These are phyloP conservation scores for Jatropha multifida DNA, from an alignment of 441 rosid species.

Conservation along the genomic window DNA sequence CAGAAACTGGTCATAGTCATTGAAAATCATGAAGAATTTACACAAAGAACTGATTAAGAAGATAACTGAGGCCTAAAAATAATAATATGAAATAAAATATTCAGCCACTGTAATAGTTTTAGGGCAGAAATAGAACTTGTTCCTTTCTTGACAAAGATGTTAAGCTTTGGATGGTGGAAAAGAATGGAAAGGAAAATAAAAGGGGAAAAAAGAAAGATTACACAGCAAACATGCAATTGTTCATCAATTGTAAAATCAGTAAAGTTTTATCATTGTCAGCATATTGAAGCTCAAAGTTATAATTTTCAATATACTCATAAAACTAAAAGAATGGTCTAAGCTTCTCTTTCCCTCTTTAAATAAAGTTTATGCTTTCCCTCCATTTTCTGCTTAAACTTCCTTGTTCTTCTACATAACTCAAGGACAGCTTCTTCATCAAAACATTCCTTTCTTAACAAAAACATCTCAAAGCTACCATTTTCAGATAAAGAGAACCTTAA, in stretches of 20 bases:
- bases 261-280: background rate
- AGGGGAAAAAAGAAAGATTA: background rate
- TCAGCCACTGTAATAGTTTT: background rate
- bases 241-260: background rate
- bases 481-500: slow-evolving; percentile 2
- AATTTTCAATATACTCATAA: background rate
- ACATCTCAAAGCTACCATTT: slow-evolving; percentile 8
- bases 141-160: background rate
- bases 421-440: slow-evolving; percentile 42
- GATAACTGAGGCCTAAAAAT: background rate
- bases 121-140: background rate
- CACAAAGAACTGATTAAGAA: background rate
- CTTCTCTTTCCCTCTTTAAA: slow-evolving; percentile 13
- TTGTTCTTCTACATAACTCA: slow-evolving; percentile 20
- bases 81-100: background rate
- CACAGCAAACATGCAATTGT: background rate
- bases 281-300: background rate
- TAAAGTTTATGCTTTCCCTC: slow-evolving; percentile 48
- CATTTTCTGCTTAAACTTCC: slow-evolving; percentile 27
- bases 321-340: background rate
- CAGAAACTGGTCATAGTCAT: background rate
- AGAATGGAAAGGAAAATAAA: background rate
- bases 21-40: background rate
- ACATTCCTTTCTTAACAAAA: slow-evolving; percentile 58
- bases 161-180: background rate